These are phyloP conservation scores for Lophiostoma macrostomum DNA, from an alignment of 495 filamentous ascomycete species.

Conservation along the genomic window DNA sequence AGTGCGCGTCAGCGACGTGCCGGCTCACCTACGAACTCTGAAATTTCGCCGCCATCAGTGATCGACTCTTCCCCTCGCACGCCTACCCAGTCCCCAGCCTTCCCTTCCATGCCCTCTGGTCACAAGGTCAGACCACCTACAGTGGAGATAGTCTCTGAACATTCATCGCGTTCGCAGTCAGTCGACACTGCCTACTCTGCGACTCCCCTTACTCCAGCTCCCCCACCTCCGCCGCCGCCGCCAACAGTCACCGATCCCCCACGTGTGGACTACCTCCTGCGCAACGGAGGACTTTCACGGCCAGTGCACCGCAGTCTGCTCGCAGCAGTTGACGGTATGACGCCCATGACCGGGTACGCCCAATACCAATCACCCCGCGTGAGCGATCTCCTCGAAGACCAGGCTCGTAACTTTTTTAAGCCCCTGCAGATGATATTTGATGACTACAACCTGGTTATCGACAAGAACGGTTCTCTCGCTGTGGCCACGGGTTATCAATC, in stretches of 20 bases:
- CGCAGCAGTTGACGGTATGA: conserved; percentile 39
- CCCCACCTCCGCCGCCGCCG: conserved; percentile 77
- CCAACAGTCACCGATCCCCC: conserved; percentile 77
- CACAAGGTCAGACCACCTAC: conserved; percentile 26
- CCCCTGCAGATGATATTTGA: conserved; percentile 78
- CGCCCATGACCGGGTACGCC: conserved; percentile 39
- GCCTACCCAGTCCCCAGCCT: conserved; percentile 50
- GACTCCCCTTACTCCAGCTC: conserved; percentile 38
- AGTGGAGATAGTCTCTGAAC: conserved; percentile 36
- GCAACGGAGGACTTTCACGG: conserved; percentile 72
- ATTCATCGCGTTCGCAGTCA: conserved; percentile 19
- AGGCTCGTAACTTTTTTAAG: conserved; percentile 68
- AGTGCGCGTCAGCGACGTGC: conserved; percentile 41
- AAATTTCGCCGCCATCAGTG: conserved; percentile 37
- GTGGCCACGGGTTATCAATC: conserved; percentile 95
- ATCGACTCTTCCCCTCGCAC: conserved; percentile 57
- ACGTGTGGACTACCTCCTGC: conserved; percentile 83
- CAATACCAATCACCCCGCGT: conserved; percentile 46
- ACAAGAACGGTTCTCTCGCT: conserved; percentile 80
- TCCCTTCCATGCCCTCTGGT: conserved; percentile 43
- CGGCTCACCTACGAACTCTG: conserved; percentile 38
- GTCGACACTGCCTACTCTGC: conserved; percentile 12
- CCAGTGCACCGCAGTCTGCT: conserved; percentile 67
- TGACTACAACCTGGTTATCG: conserved; percentile 77
- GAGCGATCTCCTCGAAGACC: conserved; percentile 32